Evolutionary conservation across 1,284 basidiomycete species (phyloP).

Genomic region (Agroathelia rolfsii): DNA sequence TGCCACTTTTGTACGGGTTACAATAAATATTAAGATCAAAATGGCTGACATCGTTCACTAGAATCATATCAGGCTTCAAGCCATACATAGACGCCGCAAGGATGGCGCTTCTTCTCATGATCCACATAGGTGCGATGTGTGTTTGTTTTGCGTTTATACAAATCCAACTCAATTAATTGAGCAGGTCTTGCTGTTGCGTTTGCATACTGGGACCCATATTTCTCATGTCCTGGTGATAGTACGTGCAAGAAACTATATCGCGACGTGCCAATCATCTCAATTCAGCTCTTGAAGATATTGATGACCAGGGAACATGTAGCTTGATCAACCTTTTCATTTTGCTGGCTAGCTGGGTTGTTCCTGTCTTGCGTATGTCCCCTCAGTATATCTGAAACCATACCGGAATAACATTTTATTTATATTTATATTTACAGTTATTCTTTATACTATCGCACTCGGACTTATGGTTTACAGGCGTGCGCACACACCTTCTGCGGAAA

Average conservation of each 20-base stretch:
- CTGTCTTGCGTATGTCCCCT: constrained; percentile 35
- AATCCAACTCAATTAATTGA: constrained; percentile 2
- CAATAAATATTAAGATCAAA: no score
- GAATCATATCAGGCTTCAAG: constrained; percentile 42
- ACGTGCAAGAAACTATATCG: constrained; percentile 5
- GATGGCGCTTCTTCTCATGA: constrained; percentile 33
- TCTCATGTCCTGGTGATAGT: constrained; percentile 36
- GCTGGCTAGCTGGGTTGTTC: constrained; percentile 45
- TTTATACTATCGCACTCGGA: constrained; percentile 27
- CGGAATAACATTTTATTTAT: constrained; percentile 1
- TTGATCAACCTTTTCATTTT: constrained; percentile 40
- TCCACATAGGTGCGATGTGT: constrained; percentile 35
- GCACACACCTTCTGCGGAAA: no score
- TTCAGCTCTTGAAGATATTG: constrained; percentile 24
- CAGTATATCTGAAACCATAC: constrained; percentile 1
- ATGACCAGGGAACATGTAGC: constrained; percentile 35
- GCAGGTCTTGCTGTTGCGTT: constrained; percentile 39
- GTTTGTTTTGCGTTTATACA: neutral
- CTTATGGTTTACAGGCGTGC: constrained; percentile 23
- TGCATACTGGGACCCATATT: constrained; percentile 30
- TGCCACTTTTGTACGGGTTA: no score
- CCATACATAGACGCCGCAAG: constrained; percentile 49
- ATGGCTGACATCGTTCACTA: constrained; percentile 15
- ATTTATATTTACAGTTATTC: constrained; percentile 22
- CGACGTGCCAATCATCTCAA: constrained; percentile 2